These are phyloP conservation scores for Lasiosphaeriaceae sp. DNA, from an alignment of 495 filamentous ascomycete species.

Conservation along the genomic window DNA sequence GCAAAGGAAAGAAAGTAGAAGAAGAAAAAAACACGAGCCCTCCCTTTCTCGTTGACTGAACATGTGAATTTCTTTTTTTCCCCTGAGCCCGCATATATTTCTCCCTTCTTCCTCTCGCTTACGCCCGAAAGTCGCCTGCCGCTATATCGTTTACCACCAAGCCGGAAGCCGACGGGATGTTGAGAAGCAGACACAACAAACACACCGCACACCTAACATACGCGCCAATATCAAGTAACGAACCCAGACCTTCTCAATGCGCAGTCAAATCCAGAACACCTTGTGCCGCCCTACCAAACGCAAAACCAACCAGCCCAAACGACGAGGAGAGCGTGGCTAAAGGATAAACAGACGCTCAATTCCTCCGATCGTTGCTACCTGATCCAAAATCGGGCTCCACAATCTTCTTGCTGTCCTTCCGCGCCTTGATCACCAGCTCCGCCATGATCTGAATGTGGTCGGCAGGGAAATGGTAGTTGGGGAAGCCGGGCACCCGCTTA, in stretches of 20 bases:
- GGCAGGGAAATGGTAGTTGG: conserved; percentile 95
- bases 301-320: conserved; percentile 1
- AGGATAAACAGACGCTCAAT: conserved; percentile 1
- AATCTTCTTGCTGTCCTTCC: conserved; percentile 73
- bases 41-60: not conserved
- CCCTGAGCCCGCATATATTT: not conserved
- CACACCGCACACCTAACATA: not conserved
- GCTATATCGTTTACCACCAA: too few relatives aligned
- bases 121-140: not conserved
- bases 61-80: not conserved
- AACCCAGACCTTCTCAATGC: not conserved
- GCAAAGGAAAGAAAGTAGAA: not conserved
- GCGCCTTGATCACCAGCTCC: conserved; percentile 83
- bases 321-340: not conserved
- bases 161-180: too few relatives aligned
- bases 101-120: not conserved
- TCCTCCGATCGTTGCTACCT: conserved; percentile 16
- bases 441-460: conserved; percentile 92
- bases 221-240: not conserved
- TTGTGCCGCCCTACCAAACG: conserved; percentile 5
- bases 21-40: not conserved
- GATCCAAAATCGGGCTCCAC: conserved; percentile 31
- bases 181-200: not conserved
- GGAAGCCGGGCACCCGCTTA: conserved; percentile 86
- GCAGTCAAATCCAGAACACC: conserved; percentile 9